A percentile compares a stretch with the other conserved stretches of the same genome.
Evolutionary conservation across 495 filamentous ascomycete species (phyloP).

Genomic region (Bombardia bombarda): DNA sequence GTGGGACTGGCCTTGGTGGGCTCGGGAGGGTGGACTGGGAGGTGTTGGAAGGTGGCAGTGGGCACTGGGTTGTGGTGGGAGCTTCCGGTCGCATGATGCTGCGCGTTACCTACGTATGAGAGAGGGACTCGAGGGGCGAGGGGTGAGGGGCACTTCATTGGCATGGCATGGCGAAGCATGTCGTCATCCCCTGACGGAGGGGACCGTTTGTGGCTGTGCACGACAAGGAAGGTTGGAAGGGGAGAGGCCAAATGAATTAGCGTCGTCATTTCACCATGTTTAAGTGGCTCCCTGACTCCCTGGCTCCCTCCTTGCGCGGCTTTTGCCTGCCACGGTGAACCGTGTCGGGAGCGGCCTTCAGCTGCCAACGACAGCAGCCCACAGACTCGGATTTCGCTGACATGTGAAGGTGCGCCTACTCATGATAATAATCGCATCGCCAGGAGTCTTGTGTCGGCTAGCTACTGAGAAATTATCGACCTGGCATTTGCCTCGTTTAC

Average conservation of each 20-base stretch:
- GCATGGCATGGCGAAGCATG: slow-evolving; percentile 9
- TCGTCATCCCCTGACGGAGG: slow-evolving; percentile 21
- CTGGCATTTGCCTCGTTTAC: too few species aligned
- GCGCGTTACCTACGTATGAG: too few species aligned
- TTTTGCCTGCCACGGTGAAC: too few species aligned
- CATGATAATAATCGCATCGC: too few species aligned
- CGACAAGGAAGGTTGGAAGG: neutral
- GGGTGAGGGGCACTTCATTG: neutral
- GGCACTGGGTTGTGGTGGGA: too few species aligned
- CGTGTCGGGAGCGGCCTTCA: too few species aligned
- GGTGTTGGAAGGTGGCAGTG: slow-evolving; percentile 1
- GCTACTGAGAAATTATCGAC: too few species aligned
- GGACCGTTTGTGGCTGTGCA: slow-evolving; percentile 14
- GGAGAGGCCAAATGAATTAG: neutral
- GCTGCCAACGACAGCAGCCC: neutral
- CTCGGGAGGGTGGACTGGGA: neutral
- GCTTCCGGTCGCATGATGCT: neutral
- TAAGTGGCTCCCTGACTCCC: neutral
- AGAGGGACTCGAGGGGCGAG: neutral
- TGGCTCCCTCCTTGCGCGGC: neutral
- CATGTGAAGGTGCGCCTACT: too few species aligned
- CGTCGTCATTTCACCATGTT: neutral
- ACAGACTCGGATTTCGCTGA: too few species aligned
- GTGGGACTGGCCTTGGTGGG: too few species aligned
- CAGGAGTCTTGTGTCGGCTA: too few species aligned